These are phyloP conservation scores for Diplodia corticola DNA, from an alignment of 2,329 filamentous ascomycete genomes.

Conservation along the genomic window DNA sequence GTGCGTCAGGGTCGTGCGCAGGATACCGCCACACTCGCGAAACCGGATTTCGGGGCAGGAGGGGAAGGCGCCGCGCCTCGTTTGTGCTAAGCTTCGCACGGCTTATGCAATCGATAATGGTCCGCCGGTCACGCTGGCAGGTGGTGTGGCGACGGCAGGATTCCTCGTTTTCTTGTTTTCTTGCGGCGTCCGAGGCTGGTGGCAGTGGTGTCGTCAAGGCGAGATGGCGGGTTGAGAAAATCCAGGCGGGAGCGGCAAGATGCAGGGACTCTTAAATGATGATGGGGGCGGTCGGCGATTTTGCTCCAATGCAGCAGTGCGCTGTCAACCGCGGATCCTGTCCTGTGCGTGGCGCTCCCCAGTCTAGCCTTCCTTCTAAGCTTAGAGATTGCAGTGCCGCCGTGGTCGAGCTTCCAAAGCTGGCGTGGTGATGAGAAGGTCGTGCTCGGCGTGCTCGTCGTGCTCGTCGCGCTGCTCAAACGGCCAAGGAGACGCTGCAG, in stretches of 20 bases:
- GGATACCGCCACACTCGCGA: not conserved
- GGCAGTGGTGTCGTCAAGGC: not conserved
- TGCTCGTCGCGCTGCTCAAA: not conserved
- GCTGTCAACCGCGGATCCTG: not conserved
- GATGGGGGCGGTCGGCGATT: slow-evolving; percentile 6
- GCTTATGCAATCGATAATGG: not conserved
- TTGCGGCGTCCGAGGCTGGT: not conserved
- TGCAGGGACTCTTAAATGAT: not conserved
- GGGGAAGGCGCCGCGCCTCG: not conserved
- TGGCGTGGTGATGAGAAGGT: no score
- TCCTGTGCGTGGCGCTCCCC: not conserved
- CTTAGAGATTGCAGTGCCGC: not conserved
- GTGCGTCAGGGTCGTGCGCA: slow-evolving; percentile 7
- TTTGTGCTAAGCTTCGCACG: not conserved
- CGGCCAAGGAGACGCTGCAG: no score
- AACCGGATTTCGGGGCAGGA: slow-evolving; percentile 11
- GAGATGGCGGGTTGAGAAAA: no score
- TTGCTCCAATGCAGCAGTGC: not conserved
- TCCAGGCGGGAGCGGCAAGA: not conserved
- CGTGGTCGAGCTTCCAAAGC: no score
- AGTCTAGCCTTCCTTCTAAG: not conserved
- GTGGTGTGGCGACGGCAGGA: no score
- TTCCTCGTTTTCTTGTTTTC: no score
- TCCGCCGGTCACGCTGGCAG: not conserved
- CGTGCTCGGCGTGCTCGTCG: not conserved